Percentiles rank a stretch among this genome's conserved stretches.
These are phyloP conservation scores for Fusarium ambrosium DNA, from an alignment of 2,329 filamentous ascomycete species.

Conservation along the genomic window DNA sequence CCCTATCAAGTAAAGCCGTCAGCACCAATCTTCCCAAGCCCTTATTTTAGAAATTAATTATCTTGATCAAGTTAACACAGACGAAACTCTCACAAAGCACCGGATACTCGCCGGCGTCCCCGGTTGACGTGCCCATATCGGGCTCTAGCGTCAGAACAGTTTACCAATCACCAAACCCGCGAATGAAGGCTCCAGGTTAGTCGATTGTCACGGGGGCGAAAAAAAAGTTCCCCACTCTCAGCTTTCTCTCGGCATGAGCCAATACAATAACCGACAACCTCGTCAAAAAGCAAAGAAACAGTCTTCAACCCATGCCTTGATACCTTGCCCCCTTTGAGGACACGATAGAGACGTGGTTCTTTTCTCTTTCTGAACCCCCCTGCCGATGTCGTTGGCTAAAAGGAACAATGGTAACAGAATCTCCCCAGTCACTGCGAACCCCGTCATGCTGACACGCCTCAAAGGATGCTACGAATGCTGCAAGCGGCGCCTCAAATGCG, in stretches of 20 bases:
- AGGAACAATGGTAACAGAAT: constrained; percentile 40
- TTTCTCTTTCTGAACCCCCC: neutral
- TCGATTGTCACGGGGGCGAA: constrained; percentile 14
- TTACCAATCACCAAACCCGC: neutral
- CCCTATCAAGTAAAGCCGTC: neutral
- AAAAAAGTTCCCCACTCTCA: neutral
- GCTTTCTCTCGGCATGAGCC: neutral
- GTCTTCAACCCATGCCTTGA: neutral
- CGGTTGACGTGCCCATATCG: neutral
- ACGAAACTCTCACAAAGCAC: neutral
- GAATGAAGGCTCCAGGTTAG: neutral
- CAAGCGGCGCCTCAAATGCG: constrained; percentile 55
- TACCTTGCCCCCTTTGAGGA: neutral
- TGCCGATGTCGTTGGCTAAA: constrained; percentile 46
- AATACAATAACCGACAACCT: constrained; percentile 6
- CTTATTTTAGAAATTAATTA: neutral
- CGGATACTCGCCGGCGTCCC: neutral
- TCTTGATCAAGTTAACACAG: neutral
- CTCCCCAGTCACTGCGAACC: too few relatives aligned
- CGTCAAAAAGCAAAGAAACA: neutral
- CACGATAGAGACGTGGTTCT: neutral
- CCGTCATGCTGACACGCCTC: neutral
- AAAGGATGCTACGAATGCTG: constrained; percentile 56
- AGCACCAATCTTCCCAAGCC: neutral
- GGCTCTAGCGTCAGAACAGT: neutral